phyloP scores from a whole-genome alignment of 208 protist species.

The Wallacemonas collosoma region DNA sequence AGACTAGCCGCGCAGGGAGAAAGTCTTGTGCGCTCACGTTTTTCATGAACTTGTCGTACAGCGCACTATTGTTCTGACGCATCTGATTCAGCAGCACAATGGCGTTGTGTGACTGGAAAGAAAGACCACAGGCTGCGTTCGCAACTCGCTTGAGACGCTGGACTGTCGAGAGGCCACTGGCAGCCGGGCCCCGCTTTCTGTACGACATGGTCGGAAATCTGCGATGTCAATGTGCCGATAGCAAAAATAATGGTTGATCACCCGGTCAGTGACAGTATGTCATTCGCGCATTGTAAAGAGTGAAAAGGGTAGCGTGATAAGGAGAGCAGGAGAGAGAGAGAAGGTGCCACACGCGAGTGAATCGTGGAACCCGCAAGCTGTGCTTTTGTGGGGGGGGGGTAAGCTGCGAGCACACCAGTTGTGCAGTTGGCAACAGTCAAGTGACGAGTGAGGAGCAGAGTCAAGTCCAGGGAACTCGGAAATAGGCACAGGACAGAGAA shows the following conservation, averaged over 20 bases:
- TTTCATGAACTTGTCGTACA: constrained; percentile 65
- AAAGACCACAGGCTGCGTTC: constrained; percentile 47
- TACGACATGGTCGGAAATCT: constrained; percentile 48
- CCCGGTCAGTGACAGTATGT: neutral
- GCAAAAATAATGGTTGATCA: neutral
- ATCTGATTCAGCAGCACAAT: constrained; percentile 63
- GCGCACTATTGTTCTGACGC: constrained; percentile 39
- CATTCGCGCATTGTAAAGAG: neutral
- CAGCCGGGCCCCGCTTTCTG: constrained; percentile 56
- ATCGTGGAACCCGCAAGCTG: too few relatives aligned
- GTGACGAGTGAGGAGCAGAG: too few relatives aligned
- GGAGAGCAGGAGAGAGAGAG: constrained; percentile 6
- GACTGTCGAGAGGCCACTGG: constrained; percentile 38
- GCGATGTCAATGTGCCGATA: neutral
- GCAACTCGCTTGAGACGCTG: constrained; percentile 69
- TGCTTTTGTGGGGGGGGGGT: too few relatives aligned
- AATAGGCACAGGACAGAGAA: too few relatives aligned
- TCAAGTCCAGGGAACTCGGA: too few relatives aligned
- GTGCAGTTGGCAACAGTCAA: too few relatives aligned
- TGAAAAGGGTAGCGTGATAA: neutral
- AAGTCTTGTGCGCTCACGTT: constrained; percentile 60
- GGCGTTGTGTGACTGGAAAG: constrained; percentile 88
- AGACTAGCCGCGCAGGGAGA: constrained; percentile 48
- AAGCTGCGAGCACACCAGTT: too few relatives aligned
- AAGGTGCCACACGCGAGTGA: neutral